phyloP scores from a whole-genome alignment of 352 stramenopile genomes.

The Aphanomyces astaci region DNA sequence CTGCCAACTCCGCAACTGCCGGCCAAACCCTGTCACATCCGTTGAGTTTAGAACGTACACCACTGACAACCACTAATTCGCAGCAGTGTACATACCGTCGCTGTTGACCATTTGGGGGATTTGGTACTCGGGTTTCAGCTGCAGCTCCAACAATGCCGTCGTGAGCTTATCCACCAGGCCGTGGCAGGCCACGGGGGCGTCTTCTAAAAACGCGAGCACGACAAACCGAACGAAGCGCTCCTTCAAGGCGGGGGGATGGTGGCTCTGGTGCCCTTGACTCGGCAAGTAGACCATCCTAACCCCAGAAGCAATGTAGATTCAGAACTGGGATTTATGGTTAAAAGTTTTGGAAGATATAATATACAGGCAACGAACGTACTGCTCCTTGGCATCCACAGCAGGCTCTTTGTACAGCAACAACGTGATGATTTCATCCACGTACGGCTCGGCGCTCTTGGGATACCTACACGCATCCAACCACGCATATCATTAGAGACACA shows the following conservation, averaged over 20 bases:
- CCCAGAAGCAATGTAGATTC: too few relatives aligned
- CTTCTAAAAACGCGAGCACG: constrained; percentile 56
- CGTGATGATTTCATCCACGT: constrained; percentile 55
- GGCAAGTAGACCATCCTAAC: constrained; percentile 29
- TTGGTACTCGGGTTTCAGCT: constrained; percentile 49
- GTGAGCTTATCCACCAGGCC: constrained; percentile 37
- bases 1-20: constrained; percentile 72
- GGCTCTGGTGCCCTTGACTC: too few relatives aligned
- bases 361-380: not conserved
- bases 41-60: too few relatives aligned
- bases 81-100: too few relatives aligned
- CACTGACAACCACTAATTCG: too few relatives aligned
- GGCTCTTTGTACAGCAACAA: constrained; percentile 73
- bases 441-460: constrained; percentile 38
- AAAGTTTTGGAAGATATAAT: too few relatives aligned
- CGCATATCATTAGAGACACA: too few relatives aligned
- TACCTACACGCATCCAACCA: constrained; percentile 23
- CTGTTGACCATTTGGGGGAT: constrained; percentile 83
- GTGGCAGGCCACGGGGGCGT: constrained; percentile 36
- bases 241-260: constrained; percentile 26
- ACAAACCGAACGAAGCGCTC: constrained; percentile 63
- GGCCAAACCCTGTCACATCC: constrained; percentile 41
- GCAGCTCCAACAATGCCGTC: constrained; percentile 38
- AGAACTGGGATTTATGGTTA: too few relatives aligned
- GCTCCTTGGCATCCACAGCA: constrained; percentile 39